Percentiles rank a stretch among this genome's conserved stretches.
phyloP scores from a whole-genome alignment of 2,329 filamentous ascomycete genomes.

The Elsinoe batatas region DNA sequence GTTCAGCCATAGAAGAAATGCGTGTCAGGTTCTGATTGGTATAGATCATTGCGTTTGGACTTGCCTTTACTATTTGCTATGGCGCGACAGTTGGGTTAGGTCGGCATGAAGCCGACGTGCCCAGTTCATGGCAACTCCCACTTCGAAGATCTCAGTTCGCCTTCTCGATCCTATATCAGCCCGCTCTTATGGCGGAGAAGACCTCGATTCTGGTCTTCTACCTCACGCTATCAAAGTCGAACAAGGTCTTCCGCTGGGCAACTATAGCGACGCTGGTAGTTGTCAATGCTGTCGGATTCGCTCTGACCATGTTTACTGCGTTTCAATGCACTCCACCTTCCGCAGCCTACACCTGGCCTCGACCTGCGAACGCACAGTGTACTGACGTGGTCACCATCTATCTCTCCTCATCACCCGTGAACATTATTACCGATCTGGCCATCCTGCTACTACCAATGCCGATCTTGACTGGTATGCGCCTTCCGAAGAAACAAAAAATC shows the following conservation, averaged over 20 bases:
- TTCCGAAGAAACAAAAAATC: conserved; percentile 77
- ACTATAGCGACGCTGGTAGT: conserved; percentile 70
- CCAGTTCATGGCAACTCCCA: conserved; percentile 35
- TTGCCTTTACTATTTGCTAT: conserved; percentile 34
- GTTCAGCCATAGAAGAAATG: conserved; percentile 14
- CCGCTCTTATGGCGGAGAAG: conserved; percentile 81
- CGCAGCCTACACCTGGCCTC: conserved; percentile 52
- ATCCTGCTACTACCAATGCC: conserved; percentile 83
- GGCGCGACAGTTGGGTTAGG: conserved; percentile 58
- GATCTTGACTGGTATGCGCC: conserved; percentile 72
- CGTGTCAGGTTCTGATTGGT: neutral
- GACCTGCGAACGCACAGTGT: conserved; percentile 41
- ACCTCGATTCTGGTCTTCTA: conserved; percentile 91
- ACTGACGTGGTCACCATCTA: conserved; percentile 55
- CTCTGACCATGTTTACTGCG: conserved; percentile 76
- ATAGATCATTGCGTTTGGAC: conserved; percentile 13
- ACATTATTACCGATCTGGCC: conserved; percentile 82
- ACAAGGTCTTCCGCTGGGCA: conserved; percentile 66
- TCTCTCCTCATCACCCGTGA: conserved; percentile 71
- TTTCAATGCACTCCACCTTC: conserved; percentile 71
- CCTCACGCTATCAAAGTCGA: conserved; percentile 67
- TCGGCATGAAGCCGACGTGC: conserved; percentile 54
- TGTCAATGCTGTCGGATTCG: conserved; percentile 67
- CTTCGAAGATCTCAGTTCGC: conserved; percentile 51
- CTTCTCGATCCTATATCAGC: conserved; percentile 61